Base-by-base conservation (phyloP, 2,329 filamentous ascomycete genomes). In the Tolypocladium ophioglossoides region DNA sequence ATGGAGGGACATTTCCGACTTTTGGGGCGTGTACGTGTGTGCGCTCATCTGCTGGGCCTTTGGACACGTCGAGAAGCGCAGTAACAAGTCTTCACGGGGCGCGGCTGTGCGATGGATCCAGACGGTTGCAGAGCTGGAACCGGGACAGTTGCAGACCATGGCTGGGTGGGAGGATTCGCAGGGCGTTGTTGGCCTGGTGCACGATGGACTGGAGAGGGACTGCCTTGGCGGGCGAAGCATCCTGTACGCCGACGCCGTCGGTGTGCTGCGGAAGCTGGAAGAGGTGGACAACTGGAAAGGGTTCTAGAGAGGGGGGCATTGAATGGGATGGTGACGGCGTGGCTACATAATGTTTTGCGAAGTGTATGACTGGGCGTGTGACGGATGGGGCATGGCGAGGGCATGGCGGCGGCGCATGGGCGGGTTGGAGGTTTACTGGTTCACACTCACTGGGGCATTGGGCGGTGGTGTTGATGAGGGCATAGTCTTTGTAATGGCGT, bases 1-100 rank as follows among this genome's bases (percentile, higher is more conserved):
- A 14, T 64, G 67, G 54, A 62, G 57, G 20, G 72, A 75, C 52
- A 68, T 81, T 44, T 75, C 74, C 2, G 73, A 78, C 57, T 80
- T 78, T 61, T 82, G 78, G 78, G 74, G 70, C 35, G 61, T 82
- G 50, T 83, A 83, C 60, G 75, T 78, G 9, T 82, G 78, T 57
- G 70, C 78, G 9, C 70, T 84, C 51, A 78, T 84, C 58, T 82
- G 77, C 68, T 84, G 81, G 81, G 78, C 79, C 1, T 79, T 77
- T 58, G 73, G 74, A 2, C 69, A 78, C 54, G 56, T 57, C 10
- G 59, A 59, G 39, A 63, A 58, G 55, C 55, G 54, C 50, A 59
- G 53, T 18, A 56, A 51, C 41, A 41, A 50, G 56, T 46, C 60
- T 58, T 56, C 64, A 60, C 52, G 54, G 37, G 38, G 61, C 50